Evolutionary conservation across 2,329 filamentous ascomycete genomes (phyloP).

Genomic region (Diaporthe helianthi): DNA sequence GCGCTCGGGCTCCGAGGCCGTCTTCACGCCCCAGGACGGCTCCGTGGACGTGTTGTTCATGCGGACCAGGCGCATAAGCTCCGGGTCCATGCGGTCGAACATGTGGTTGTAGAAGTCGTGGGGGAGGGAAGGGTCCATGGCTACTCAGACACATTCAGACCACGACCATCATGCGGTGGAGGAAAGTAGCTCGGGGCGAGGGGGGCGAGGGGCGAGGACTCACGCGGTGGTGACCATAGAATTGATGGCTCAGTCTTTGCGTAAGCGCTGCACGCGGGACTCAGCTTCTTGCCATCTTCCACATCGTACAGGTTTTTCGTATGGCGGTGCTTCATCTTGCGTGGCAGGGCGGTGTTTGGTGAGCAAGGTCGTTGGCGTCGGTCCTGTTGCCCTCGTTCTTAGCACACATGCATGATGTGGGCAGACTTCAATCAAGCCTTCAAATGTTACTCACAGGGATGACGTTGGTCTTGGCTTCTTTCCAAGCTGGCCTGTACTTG

Average conservation of each 20-base stretch:
- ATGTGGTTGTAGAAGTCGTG: slow-evolving; percentile 37
- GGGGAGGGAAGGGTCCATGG: slow-evolving; percentile 19
- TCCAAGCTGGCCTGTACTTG: slow-evolving; percentile 18
- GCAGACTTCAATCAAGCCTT: neutral
- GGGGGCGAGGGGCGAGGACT: too few relatives aligned
- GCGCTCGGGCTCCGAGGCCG: neutral
- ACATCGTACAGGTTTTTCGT: slow-evolving; percentile 40
- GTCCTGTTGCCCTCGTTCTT: slow-evolving; percentile 3
- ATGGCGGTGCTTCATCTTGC: slow-evolving; percentile 12
- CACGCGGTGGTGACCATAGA: slow-evolving; percentile 31
- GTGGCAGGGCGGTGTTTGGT: slow-evolving; percentile 26
- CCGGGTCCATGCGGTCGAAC: slow-evolving; percentile 45
- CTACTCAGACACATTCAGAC: slow-evolving; percentile 24
- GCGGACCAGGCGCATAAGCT: slow-evolving; percentile 38
- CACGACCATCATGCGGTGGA: slow-evolving; percentile 38
- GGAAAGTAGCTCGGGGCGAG: neutral
- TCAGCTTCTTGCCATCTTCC: slow-evolving; percentile 34
- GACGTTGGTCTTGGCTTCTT: slow-evolving; percentile 11
- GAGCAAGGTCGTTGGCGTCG: slow-evolving; percentile 32
- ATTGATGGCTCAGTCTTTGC: slow-evolving; percentile 28
- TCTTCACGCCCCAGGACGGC: slow-evolving; percentile 26
- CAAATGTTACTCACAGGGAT: slow-evolving; percentile 23
- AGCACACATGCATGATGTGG: neutral
- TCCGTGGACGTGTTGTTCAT: slow-evolving; percentile 34
- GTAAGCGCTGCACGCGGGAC: slow-evolving; percentile 28